A percentile compares a stretch with the other conserved stretches of the same genome.
Conservation (phyloP, 441 rosid genomes). For the Syzygium syzygioides region DNA sequence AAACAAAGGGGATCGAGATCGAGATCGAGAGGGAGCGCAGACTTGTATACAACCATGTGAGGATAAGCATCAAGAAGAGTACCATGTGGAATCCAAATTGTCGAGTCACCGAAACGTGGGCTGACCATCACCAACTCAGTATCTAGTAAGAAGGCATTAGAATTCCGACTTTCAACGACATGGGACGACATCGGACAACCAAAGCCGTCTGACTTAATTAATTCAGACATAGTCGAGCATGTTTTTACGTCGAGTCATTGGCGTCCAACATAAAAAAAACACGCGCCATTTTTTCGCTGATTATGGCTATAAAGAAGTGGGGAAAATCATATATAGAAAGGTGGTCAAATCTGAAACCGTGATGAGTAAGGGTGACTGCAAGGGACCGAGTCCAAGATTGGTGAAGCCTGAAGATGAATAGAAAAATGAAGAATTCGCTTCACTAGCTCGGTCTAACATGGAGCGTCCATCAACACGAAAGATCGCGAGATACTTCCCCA, state of each 20-base stretch:
- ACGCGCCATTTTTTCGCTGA: background rate
- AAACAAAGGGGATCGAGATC: too few species aligned
- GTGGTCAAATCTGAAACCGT: background rate
- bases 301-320: background rate
- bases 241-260: background rate
- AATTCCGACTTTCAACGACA: background rate
- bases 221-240: background rate
- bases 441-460: background rate
- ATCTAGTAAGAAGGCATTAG: background rate
- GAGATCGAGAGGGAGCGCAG: too few species aligned
- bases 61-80: too few species aligned
- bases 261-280: background rate
- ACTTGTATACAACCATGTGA: too few species aligned
- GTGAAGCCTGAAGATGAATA: background rate
- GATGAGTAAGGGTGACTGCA: background rate
- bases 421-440: background rate
- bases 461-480: background rate
- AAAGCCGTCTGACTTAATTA: background rate
- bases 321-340: background rate
- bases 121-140: background rate
- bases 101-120: background rate
- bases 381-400: background rate
- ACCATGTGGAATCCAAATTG: background rate
- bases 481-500: background rate
- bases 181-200: background rate